These are phyloP conservation scores for Fusarium robinianum DNA, from an alignment of 2,329 filamentous ascomycete species.

Conservation along the genomic window DNA sequence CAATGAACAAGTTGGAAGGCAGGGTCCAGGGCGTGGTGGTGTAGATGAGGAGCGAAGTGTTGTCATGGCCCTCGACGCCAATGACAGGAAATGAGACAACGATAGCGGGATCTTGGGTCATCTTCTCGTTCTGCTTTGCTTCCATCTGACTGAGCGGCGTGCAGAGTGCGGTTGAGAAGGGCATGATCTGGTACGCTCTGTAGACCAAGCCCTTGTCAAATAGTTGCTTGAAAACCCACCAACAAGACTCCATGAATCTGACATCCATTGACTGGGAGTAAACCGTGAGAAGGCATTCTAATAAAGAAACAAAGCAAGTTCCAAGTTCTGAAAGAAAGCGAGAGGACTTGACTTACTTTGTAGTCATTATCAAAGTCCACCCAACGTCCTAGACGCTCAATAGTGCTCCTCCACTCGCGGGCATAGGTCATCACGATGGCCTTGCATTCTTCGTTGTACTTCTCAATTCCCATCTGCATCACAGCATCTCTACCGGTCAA, in stretches of 20 bases:
- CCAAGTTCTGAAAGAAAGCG: not conserved
- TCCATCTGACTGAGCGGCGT: slow-evolving; percentile 78
- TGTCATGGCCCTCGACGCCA: slow-evolving; percentile 62
- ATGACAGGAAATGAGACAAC: slow-evolving; percentile 73
- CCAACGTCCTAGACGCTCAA: slow-evolving; percentile 73
- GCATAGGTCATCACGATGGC: slow-evolving; percentile 87
- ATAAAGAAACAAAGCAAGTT: not conserved
- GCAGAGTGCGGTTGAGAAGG: slow-evolving; percentile 74
- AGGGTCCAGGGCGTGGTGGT: slow-evolving; percentile 82
- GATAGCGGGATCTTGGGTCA: slow-evolving; percentile 73
- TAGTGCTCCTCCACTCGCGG: slow-evolving; percentile 77
- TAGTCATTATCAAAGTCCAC: slow-evolving; percentile 82
- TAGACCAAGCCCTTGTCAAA: slow-evolving; percentile 75
- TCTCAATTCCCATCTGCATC: slow-evolving; percentile 75
- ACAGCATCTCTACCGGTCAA: slow-evolving; percentile 82
- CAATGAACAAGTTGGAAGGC: slow-evolving; percentile 75
- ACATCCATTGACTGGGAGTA: slow-evolving; percentile 70
- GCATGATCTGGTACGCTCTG: slow-evolving; percentile 74
- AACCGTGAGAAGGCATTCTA: not conserved
- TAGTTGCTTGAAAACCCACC: slow-evolving; percentile 79
- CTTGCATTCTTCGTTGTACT: slow-evolving; percentile 84
- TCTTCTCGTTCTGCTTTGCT: slow-evolving; percentile 75
- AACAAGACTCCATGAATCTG: slow-evolving; percentile 76
- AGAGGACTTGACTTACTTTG: slow-evolving; percentile 53
- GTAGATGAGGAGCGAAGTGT: slow-evolving; percentile 58